Conservation (phyloP, 1,284 basidiomycete genomes). For the Apiotrichum veenhuisii region DNA sequence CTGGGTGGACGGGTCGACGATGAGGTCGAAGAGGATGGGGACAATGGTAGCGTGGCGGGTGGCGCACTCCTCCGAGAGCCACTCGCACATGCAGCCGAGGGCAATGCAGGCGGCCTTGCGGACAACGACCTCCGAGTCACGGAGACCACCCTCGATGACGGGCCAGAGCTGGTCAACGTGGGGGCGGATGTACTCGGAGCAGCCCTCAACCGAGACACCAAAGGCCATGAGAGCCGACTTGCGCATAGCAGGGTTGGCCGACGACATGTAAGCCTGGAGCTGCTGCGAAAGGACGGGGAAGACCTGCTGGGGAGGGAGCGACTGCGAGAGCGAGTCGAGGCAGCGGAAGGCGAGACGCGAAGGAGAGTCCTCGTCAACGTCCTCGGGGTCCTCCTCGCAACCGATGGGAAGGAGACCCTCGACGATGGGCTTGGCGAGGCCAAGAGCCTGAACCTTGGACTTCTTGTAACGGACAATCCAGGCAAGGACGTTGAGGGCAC, state of each 20-base stretch:
- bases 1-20: slow-evolving; percentile 84
- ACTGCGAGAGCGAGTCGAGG: slow-evolving; percentile 89
- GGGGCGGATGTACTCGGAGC: slow-evolving; percentile 96
- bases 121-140: slow-evolving; percentile 77
- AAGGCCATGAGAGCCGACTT: slow-evolving; percentile 95
- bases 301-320: slow-evolving; percentile 90
- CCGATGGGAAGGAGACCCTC: slow-evolving; percentile 91
- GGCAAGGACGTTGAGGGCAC: slow-evolving; percentile 89
- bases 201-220: slow-evolving; percentile 94
- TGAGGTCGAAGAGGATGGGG: slow-evolving; percentile 84
- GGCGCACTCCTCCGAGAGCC: slow-evolving; percentile 91
- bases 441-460: slow-evolving; percentile 84
- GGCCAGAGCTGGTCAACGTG: slow-evolving; percentile 93
- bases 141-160: slow-evolving; percentile 83
- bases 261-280: slow-evolving; percentile 77
- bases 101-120: slow-evolving; percentile 93
- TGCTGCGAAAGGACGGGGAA: slow-evolving; percentile 86
- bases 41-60: slow-evolving; percentile 79
- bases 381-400: slow-evolving; percentile 81
- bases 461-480: slow-evolving; percentile 99
- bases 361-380: slow-evolving; percentile 75
- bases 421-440: slow-evolving; percentile 81
- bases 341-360: slow-evolving; percentile 92
- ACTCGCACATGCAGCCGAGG: slow-evolving; percentile 95
- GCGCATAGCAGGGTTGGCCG: slow-evolving; percentile 69